Base-by-base conservation (phyloP, 805 yeast species). In the Sungouiozyma intestinalis region DNA sequence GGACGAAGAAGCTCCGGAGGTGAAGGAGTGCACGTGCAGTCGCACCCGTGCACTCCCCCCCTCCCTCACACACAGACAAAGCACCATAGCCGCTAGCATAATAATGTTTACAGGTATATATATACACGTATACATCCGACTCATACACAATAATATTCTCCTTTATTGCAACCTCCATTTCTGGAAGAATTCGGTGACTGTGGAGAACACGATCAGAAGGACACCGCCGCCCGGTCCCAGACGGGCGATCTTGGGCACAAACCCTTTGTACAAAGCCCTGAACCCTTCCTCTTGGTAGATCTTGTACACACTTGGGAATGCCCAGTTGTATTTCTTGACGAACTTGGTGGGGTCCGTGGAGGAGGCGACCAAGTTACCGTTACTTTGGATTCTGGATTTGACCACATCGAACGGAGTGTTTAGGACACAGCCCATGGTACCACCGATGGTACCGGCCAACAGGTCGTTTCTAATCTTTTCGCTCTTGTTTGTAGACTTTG, bases 181-280 rank as follows among this genome's bases (percentile, higher is more conserved):
- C 69, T 88, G 77, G 73, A 92, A 92, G 70, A 86, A 85, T 62
- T 88, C 96, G 94, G 88, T 87, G 49, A 88, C 79, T 18, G 86
- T 72, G 36, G 96, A 86, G 73, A 87, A 92, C n/a, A 92, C 98
- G 39, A 92, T 97, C 62, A 92, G 74, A 58, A 92, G 70, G 52
- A 92, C 87, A 71, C 99, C 99, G 64, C 99, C 99, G 59, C 99
- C 99, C 47, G 99, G 98, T 38, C 97, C 98, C 52, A 92, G 73
- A 75, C 99, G 81, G 60, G 92, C 72, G 11, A 92, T 97, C 72
- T 92, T 92, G 52, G 99, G 99, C 49, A 88, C 62, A 76, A 92
- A 90, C 34, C 98, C 98, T 69, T 88, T 90, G 67, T 88, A 90
- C 45, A 92, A 74, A 6, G 97, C 96, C 39, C 67, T 70, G 54